Conservation (phyloP, 164 flowering plant genomes). For the Magnolia changhungtana region DNA sequence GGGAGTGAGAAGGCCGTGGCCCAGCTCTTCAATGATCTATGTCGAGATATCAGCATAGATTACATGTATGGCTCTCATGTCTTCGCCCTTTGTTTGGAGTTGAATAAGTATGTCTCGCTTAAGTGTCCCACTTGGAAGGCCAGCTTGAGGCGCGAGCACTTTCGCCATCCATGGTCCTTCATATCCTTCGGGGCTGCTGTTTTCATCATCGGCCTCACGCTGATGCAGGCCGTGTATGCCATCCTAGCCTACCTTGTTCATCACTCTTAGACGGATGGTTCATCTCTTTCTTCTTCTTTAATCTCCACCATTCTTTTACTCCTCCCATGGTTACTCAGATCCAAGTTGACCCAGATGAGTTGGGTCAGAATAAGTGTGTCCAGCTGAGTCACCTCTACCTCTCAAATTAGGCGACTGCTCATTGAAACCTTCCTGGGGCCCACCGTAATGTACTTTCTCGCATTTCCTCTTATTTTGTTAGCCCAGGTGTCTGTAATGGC, state of each 20-base stretch:
- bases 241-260: conserved; percentile 22
- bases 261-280: too few relatives aligned
- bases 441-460: too few relatives aligned
- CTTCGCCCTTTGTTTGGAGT: not conserved
- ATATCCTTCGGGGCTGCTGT: conserved; percentile 16
- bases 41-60: conserved; percentile 9
- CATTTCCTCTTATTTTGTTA: too few relatives aligned
- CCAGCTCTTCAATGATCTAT: conserved; percentile 19
- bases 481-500: too few relatives aligned
- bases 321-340: too few relatives aligned
- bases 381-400: too few relatives aligned
- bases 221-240: conserved; percentile 39
- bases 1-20: conserved; percentile 28
- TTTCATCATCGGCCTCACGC: conserved; percentile 34
- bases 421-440: too few relatives aligned
- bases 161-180: conserved; percentile 22
- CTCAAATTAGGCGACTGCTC: too few relatives aligned
- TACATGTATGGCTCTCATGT: not conserved
- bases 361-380: too few relatives aligned
- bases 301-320: too few relatives aligned
- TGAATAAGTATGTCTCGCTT: not conserved
- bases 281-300: too few relatives aligned
- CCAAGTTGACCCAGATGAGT: too few relatives aligned
- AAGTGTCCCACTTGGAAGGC: conserved; percentile 8
- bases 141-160: conserved; percentile 21